Evolutionary conservation across 2,329 filamentous ascomycete genomes (phyloP).

Genomic region (Magnaporthiopsis rhizophila): DNA sequence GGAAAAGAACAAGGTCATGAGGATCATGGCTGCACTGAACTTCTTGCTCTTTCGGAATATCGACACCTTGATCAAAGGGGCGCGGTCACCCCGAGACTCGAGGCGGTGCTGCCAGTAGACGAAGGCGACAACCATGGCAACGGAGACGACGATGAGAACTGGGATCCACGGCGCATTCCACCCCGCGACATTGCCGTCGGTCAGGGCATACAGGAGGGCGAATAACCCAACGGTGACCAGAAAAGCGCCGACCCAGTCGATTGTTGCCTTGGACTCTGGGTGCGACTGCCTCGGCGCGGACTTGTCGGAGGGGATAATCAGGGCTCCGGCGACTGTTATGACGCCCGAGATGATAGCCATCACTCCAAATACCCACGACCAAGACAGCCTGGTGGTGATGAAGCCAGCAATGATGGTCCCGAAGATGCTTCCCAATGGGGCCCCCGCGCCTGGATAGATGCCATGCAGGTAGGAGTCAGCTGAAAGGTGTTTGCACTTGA

Average conservation of each 20-base stretch:
- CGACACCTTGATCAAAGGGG: constrained; percentile 59
- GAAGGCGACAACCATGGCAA: constrained; percentile 49
- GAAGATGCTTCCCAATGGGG: constrained; percentile 55
- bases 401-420: constrained; percentile 59
- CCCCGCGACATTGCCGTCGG: constrained; percentile 61
- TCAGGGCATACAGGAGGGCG: constrained; percentile 57
- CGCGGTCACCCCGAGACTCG: constrained; percentile 39
- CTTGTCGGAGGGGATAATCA: constrained; percentile 44
- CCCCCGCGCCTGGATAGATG: constrained; percentile 42
- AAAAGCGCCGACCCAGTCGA: constrained; percentile 61
- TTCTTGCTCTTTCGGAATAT: constrained; percentile 47
- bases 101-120: constrained; percentile 54
- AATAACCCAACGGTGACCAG: constrained; percentile 56
- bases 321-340: constrained; percentile 47
- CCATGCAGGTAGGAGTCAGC: background rate
- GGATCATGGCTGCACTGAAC: constrained; percentile 55
- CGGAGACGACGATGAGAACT: constrained; percentile 47
- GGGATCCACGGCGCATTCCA: constrained; percentile 58
- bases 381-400: constrained; percentile 52
- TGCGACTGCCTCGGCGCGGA: background rate
- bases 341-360: constrained; percentile 51
- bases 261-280: constrained; percentile 13
- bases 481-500: background rate
- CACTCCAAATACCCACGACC: constrained; percentile 62
- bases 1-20: constrained; percentile 60